phyloP scores from a whole-genome alignment of 2,329 filamentous ascomycete genomes.

The Xylariaceae sp. region DNA sequence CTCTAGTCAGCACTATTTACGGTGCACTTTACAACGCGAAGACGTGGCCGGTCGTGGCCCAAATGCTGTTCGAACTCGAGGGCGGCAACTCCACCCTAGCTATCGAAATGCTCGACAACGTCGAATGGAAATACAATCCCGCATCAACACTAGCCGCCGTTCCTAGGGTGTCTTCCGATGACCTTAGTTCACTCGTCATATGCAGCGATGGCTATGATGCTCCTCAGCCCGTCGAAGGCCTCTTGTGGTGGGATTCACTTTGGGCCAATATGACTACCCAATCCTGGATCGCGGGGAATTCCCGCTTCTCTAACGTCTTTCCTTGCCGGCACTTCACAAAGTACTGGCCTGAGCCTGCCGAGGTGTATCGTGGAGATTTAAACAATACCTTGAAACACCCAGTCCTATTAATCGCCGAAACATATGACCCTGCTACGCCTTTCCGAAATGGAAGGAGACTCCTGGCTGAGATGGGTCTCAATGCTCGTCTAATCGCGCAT shows the following conservation, averaged over 20 bases:
- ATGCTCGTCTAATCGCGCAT: slow-evolving; percentile 46
- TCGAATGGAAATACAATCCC: slow-evolving; percentile 42
- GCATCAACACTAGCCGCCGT: slow-evolving; percentile 30
- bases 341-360: slow-evolving; percentile 45
- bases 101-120: slow-evolving; percentile 36
- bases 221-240: slow-evolving; percentile 34
- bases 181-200: slow-evolving; percentile 41
- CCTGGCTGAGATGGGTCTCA: slow-evolving; percentile 43
- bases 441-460: slow-evolving; percentile 45
- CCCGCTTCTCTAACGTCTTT: slow-evolving; percentile 43
- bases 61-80: slow-evolving; percentile 43
- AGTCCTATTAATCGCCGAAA: slow-evolving; percentile 46
- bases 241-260: slow-evolving; percentile 44
- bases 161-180: slow-evolving; percentile 35
- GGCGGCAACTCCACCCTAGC: slow-evolving; percentile 43
- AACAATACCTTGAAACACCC: slow-evolving; percentile 43
- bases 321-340: slow-evolving; percentile 44
- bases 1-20: slow-evolving; percentile 40
- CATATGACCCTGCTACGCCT: slow-evolving; percentile 49
- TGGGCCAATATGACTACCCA: slow-evolving; percentile 46
- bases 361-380: slow-evolving; percentile 45
- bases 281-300: slow-evolving; percentile 46
- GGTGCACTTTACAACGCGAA: slow-evolving; percentile 40
- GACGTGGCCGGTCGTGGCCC: slow-evolving; percentile 41
- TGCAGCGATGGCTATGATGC: slow-evolving; percentile 46